Percentiles rank a stretch among this genome's conserved stretches.
phyloP scores from a whole-genome alignment of 1,284 basidiomycete genomes.

The Boletus semigastroideus region DNA sequence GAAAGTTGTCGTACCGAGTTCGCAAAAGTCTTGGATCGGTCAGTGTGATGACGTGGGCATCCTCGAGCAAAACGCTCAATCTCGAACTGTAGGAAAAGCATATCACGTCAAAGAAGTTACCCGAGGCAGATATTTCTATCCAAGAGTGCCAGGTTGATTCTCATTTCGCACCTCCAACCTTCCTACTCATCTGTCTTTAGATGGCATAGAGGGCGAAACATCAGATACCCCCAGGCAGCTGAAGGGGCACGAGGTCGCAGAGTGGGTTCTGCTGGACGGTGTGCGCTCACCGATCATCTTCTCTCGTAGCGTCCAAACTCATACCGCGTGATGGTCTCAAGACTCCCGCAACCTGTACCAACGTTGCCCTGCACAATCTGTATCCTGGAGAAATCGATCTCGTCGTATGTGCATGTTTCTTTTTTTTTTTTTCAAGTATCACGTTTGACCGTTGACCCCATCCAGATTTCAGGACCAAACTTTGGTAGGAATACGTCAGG shows the following conservation, averaged over 20 bases:
- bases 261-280: conserved; percentile 88
- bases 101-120: conserved; percentile 82
- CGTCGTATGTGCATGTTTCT: conserved; percentile 49
- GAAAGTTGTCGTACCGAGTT: conserved; percentile 83
- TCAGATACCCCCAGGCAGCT: conserved; percentile 62
- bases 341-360: conserved; percentile 91
- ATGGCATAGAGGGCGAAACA: conserved; percentile 69
- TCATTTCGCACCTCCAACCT: not conserved
- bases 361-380: conserved; percentile 85
- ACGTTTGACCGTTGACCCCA: not conserved
- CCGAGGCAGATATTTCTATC: conserved; percentile 81
- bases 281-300: conserved; percentile 43
- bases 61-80: conserved; percentile 3
- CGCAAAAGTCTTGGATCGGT: conserved; percentile 93
- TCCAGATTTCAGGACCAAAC: conserved; percentile 73
- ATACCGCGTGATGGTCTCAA: conserved; percentile 33
- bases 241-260: conserved; percentile 73
- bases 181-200: conserved; percentile 32
- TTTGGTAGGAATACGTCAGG: conserved; percentile 81
- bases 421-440: too few relatives aligned
- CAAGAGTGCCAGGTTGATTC: conserved; percentile 51
- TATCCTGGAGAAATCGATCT: conserved; percentile 85
- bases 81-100: conserved; percentile 61
- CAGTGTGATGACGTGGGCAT: conserved; percentile 8
- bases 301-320: conserved; percentile 3